Evolutionary conservation across 2,329 filamentous ascomycete genomes (phyloP).

Genomic region (Emmonsia crescens): DNA sequence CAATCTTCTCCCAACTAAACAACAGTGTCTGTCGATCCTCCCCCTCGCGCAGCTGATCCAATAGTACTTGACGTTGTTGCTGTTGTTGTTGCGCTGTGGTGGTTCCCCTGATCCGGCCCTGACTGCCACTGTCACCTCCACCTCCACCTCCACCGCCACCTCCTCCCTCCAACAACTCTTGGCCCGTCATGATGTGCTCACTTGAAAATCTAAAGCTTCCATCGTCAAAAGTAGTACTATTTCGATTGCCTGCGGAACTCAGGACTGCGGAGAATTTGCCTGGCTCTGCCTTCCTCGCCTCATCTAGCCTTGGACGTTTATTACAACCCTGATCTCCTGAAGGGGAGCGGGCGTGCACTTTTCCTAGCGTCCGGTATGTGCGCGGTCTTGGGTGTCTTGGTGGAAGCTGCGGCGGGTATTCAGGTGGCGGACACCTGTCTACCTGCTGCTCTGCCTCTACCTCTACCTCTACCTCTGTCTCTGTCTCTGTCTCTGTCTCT

Average conservation of each 20-base stretch:
- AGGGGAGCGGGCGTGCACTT: neutral
- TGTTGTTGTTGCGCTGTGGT: neutral
- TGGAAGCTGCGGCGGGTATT: neutral
- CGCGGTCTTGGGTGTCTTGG: neutral
- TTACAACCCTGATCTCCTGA: neutral
- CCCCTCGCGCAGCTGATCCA: neutral
- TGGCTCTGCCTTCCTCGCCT: neutral
- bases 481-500: neutral
- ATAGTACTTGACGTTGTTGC: neutral
- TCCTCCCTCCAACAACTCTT: neutral
- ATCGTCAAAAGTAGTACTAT: neutral
- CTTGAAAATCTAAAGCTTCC: neutral
- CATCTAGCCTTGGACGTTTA: neutral
- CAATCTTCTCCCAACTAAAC: neutral
- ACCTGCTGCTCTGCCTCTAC: neutral
- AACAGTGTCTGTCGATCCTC: neutral
- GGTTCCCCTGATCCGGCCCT: neutral
- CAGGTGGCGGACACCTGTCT: neutral
- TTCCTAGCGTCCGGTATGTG: neutral
- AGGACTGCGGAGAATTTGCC: neutral
- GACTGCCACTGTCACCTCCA: neutral
- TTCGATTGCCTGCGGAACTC: neutral
- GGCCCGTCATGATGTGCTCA: neutral
- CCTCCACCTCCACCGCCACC: no score
- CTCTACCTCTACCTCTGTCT: neutral